Base-by-base conservation (phyloP, 371 early-diverging fungal species). In the Funneliformis caledonium region DNA sequence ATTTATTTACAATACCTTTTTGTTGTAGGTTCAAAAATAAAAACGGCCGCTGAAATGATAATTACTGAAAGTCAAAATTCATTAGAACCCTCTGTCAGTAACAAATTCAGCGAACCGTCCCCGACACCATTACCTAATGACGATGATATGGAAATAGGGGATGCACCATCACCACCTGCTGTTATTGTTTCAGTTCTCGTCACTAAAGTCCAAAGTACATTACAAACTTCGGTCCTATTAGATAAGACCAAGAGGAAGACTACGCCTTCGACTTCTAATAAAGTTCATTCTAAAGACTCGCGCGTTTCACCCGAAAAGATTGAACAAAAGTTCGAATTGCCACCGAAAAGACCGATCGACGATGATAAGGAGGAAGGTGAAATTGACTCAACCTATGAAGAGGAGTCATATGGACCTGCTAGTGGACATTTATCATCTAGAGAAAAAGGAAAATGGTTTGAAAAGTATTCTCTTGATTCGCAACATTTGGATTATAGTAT, bases 351-450 rank as follows among this genome's bases (percentile, higher is more conserved):
- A 31, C 26, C 14, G 10, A 70, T 70, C 22, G 43, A 70, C 45
- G 43, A 70, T 70, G 70, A 70, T 43, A 70, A 43, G 16, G 70
- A 70, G 43, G 70, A 70, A 45, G 70, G 70, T 16, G 70, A 70
- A 70, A 70, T 70, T 11, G 70, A 70, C 43, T 45, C 70, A 45
- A 70, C 45, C 45, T 43, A 37, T 45, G 70, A 70, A 22, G 70
- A 70, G 2, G 16, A 37, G 16, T 22, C 22, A 43, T 43, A n/a
- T 9, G 43, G 37, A 70, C 43, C 43, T 43, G 45, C n/a, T 31
- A 33, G 31, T 9, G 65, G 65, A 33, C 31, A 31, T 65, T 65
- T 33, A 65, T 65, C 65, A 65, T 65, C 65, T 31, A 64, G 31
- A 5, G 64, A 31, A 14, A 33, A 31, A 37, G 67, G 31, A 33